Evolutionary conservation across 148 eudicot species (phyloP), one percentile per base, ranked within the genome.

Genomic region (Beta vulgaris): DNA sequence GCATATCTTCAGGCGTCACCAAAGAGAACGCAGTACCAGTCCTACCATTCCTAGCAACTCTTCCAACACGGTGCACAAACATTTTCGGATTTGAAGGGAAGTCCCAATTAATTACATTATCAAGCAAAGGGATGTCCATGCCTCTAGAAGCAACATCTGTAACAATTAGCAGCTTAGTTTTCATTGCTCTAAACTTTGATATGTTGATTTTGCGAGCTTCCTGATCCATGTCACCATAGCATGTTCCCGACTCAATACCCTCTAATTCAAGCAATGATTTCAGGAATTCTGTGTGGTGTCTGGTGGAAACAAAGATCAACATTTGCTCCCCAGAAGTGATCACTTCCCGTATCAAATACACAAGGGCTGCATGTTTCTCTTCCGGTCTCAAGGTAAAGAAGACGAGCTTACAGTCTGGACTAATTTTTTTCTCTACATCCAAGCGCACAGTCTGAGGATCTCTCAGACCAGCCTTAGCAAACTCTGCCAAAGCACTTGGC

Each of bases 141-240:
- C 99, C 99, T 82, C 99, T 87, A 53, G 94, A 91, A 43, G 99
- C 99, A 79, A 95, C 83, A 87, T 95, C 98, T 21, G 99, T 95
- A 69, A 92, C 98, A 77, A 95, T 87, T 72, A 95, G 81, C 72
- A 92, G 43, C 94, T 89, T 95, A 46, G 94, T 92, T 86, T 87
- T 92, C 62, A 98, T 86, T 36, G 97, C 78, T 73, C 97, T 86
- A 68, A 95, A 95, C 81, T 75, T 87, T 51, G 89, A 84, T 51
- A 88, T 63, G 68, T 91, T 82, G 58, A 90, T 92, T 75, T 95
- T 90, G 32, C 98, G 84, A 77, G 97, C 99, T 71, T 90, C 98
- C 70, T 86, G 89, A 84, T 95, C 98, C 99, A 92, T 95, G 72
- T 88, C 92, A 69, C 99, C 96, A 68, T 95, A 91, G 78, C 98